Conservation (phyloP, 768 basidiomycete genomes). For the Kwoniella pini region DNA sequence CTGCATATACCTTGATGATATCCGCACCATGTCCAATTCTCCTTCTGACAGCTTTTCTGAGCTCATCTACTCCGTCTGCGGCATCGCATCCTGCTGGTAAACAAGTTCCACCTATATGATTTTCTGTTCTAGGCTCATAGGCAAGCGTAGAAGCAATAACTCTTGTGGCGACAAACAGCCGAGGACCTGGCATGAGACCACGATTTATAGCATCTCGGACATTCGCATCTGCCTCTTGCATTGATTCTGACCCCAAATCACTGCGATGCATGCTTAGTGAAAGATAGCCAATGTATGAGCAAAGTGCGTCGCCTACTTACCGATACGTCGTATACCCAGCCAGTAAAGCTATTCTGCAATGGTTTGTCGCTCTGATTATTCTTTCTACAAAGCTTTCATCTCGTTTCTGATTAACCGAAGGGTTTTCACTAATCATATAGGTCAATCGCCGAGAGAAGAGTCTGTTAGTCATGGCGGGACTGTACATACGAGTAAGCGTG, state of each 20-base stretch:
- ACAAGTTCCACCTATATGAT: slow-evolving; percentile 17
- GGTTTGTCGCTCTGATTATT: slow-evolving; percentile 25
- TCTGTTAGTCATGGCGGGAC: too few relatives aligned
- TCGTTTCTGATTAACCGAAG: slow-evolving; percentile 29
- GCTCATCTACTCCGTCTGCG: slow-evolving; percentile 25
- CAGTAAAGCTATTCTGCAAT: slow-evolving; percentile 22
- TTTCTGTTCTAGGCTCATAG: slow-evolving; percentile 26
- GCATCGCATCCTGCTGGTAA: slow-evolving; percentile 20
- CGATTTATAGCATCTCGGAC: slow-evolving; percentile 31
- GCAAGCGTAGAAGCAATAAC: slow-evolving; percentile 23
- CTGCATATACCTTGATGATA: slow-evolving; percentile 37
- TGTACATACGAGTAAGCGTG: too few relatives aligned
- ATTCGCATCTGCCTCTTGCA: slow-evolving; percentile 24
- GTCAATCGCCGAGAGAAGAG: too few relatives aligned
- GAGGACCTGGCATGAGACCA: slow-evolving; percentile 29
- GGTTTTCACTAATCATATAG: slow-evolving; percentile 22
- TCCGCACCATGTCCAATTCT: slow-evolving; percentile 32
- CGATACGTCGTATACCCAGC: slow-evolving; percentile 36
- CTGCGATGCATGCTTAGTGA: not conserved
- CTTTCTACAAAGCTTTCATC: slow-evolving; percentile 31
- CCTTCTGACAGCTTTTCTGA: slow-evolving; percentile 20
- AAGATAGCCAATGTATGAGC: too few relatives aligned
- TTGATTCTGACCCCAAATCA: slow-evolving; percentile 29
- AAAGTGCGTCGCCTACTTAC: too few relatives aligned
- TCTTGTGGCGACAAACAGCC: slow-evolving; percentile 29